Evolutionary conservation across 352 stramenopile genomes (phyloP).

Genomic region (Pythium phragmitis): DNA sequence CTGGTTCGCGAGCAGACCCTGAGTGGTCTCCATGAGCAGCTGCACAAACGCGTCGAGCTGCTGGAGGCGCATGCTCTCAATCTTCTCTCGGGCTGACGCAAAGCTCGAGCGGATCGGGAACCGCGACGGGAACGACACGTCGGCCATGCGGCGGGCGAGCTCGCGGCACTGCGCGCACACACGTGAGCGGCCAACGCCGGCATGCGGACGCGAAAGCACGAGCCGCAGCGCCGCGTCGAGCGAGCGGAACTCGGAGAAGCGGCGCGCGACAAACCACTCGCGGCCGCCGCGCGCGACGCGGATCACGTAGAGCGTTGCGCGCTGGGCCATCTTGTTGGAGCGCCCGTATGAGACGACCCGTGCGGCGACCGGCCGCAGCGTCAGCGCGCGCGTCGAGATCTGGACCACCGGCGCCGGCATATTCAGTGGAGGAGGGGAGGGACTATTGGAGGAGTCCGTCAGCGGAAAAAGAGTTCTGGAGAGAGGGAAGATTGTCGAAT

Average conservation of each 20-base stretch:
- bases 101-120: slow-evolving; percentile 50
- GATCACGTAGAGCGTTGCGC: slow-evolving; percentile 73
- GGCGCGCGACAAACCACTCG: slow-evolving; percentile 73
- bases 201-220: slow-evolving; percentile 27
- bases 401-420: slow-evolving; percentile 2
- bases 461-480: not conserved
- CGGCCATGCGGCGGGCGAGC: slow-evolving; percentile 42
- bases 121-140: slow-evolving; percentile 53
- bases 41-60: slow-evolving; percentile 67
- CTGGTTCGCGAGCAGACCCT: slow-evolving; percentile 56
- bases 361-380: slow-evolving; percentile 54
- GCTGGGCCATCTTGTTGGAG: slow-evolving; percentile 47
- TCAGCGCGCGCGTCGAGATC: slow-evolving; percentile 36
- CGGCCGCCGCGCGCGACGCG: slow-evolving; percentile 49
- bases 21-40: slow-evolving; percentile 63
- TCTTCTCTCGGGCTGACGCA: slow-evolving; percentile 46
- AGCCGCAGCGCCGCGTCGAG: slow-evolving; percentile 43
- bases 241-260: slow-evolving; percentile 73
- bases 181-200: not conserved
- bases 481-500: slow-evolving; percentile 4
- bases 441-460: not conserved
- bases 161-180: slow-evolving; percentile 49
- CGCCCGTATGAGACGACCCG: slow-evolving; percentile 70
- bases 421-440: no score
- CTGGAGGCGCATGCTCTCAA: slow-evolving; percentile 54